Percentiles rank a stretch among this genome's conserved stretches.
Evolutionary conservation across 495 filamentous ascomycete genomes (phyloP).

Genomic region (Xylaria longipes): DNA sequence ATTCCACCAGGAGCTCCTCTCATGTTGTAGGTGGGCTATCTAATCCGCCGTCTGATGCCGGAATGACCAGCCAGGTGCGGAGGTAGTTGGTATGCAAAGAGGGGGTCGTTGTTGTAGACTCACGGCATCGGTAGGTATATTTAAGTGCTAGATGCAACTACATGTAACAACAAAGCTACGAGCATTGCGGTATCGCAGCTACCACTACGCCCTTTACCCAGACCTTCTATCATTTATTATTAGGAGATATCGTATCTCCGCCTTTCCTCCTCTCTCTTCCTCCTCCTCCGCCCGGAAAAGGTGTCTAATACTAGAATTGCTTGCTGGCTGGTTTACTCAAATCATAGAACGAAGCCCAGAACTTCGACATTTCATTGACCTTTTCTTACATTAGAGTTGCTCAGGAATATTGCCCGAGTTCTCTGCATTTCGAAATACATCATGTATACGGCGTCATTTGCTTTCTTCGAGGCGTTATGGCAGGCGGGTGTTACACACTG

Average conservation of each 20-base stretch:
- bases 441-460: slow-evolving; percentile 64
- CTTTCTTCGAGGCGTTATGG: slow-evolving; percentile 96
- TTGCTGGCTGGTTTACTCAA: background rate
- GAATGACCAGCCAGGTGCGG: background rate
- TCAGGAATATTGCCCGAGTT: background rate
- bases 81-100: slow-evolving; percentile 1
- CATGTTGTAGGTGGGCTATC: background rate
- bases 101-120: background rate
- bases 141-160: background rate
- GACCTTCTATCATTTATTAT: background rate
- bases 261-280: background rate
- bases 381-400: background rate
- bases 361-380: too few species aligned
- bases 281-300: background rate
- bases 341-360: background rate
- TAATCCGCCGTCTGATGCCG: background rate
- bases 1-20: background rate
- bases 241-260: slow-evolving; percentile 5
- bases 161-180: background rate
- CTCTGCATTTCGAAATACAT: background rate
- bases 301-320: background rate
- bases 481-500: slow-evolving; percentile 87
- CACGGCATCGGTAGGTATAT: background rate
- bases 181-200: background rate
- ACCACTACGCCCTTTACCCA: background rate